Evolutionary conservation across 2,329 filamentous ascomycete species (phyloP), one percentile per base, ranked within the genome.

Genomic region (Fusarium torreyae): DNA sequence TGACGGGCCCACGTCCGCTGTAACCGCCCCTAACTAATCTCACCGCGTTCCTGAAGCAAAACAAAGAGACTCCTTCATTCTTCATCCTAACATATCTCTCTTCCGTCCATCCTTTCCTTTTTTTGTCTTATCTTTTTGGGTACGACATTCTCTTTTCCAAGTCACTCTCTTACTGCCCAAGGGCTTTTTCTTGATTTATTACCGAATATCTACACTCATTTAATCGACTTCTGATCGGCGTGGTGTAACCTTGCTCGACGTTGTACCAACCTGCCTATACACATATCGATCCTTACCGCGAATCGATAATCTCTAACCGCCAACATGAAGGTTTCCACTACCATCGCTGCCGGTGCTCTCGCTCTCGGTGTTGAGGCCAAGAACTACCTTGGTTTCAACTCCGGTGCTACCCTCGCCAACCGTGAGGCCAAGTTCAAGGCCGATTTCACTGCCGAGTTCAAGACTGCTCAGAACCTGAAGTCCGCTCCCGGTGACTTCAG

Each of bases 361-460:
- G 81, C 80, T 61, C 65, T 80, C 31, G 78, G 80, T 63, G 80
- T 74, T 50, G 79, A 82, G 44, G 79, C 78, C 63, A 74, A 81
- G 71, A 85, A 84, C 82, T 86, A 84, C 75, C 81, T 86, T 28
- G 84, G 84, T 67, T 86, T 86, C 82, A 86, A 86, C 82, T 85
- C 83, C 0, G 84, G 84, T 62, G 76, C 82, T 50, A 85, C 81
- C 39, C 75, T 81, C 48, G 76, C 80, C 69, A 82, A 85, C 77
- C 78, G 78, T 63, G 82, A 82, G 10, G 84, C 84, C 79, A 86
- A 86, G 82, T 83, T 85, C 79, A 83, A 85, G 80, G 68, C 77
- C 52, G 84, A 86, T 78, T 86, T 82, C 72, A 72, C 77, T 61
- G 76, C 77, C 43, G 84, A 86, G 80, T 85, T 87, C 77, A 67